phyloP scores from a whole-genome alignment of 305 asterid genomes.

The Fraxinus ornus region DNA sequence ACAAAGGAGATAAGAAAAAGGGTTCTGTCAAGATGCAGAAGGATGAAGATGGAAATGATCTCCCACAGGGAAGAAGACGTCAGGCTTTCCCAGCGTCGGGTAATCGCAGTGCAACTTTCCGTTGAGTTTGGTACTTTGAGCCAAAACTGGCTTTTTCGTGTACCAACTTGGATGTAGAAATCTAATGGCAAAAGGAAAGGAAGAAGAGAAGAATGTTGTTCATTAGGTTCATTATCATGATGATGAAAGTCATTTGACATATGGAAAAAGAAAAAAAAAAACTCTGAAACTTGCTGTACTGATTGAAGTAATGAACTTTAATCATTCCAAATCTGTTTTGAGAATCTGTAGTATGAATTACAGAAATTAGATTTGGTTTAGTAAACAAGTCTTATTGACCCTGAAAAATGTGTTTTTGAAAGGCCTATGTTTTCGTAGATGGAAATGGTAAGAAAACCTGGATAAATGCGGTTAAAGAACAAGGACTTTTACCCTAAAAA shows the following conservation, averaged over 20 bases:
- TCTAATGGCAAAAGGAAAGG: background rate
- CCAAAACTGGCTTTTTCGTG: slow-evolving; percentile 1
- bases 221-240: background rate
- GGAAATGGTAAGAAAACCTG: background rate
- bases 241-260: background rate
- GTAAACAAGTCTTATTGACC: background rate
- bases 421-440: background rate
- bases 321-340: background rate
- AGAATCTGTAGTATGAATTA: background rate
- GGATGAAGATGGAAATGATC: slow-evolving; percentile 39
- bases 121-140: slow-evolving; percentile 28
- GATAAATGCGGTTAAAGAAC: background rate
- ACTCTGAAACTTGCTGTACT: background rate
- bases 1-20: slow-evolving; percentile 43
- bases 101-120: slow-evolving; percentile 83
- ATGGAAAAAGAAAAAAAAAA: background rate
- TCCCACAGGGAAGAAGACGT: slow-evolving; percentile 78
- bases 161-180: slow-evolving; percentile 20
- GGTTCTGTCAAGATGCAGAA: slow-evolving; percentile 26
- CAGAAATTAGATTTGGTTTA: background rate
- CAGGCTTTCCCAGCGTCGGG: slow-evolving; percentile 96
- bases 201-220: background rate
- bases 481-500: background rate
- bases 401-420: background rate
- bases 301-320: background rate